These are phyloP conservation scores for Ceratonia siliqua DNA, from an alignment of 306 rosid species.

Conservation along the genomic window DNA sequence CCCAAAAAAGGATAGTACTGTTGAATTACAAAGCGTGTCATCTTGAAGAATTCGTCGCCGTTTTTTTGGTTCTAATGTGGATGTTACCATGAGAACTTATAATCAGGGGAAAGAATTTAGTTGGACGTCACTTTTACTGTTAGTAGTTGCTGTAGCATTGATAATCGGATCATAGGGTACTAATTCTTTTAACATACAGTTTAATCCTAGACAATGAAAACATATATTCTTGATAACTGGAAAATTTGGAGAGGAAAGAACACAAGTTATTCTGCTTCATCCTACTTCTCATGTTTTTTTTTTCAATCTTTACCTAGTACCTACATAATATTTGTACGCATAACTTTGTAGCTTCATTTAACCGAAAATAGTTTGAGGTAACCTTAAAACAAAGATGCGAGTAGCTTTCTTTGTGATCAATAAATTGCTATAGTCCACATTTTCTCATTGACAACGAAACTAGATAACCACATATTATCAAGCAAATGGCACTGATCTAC, in stretches of 20 bases:
- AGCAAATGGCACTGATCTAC: background rate
- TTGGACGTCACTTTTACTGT: background rate
- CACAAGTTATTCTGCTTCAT: conserved; percentile 1
- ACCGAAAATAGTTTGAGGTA: background rate
- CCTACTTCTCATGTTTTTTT: background rate
- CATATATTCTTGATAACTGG: conserved; percentile 5
- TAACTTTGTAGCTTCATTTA: background rate
- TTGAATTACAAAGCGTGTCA: conserved; percentile 11
- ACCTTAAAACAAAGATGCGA: background rate
- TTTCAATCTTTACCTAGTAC: background rate
- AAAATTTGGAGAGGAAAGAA: conserved; percentile 22
- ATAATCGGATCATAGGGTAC: conserved; percentile 7
- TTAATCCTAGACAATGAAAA: conserved; percentile 1
- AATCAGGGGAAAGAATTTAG: conserved; percentile 10
- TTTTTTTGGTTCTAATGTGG: conserved; percentile 20
- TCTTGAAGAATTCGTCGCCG: conserved; percentile 23
- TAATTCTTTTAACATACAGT: background rate
- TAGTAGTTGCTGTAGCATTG: conserved; percentile 4
- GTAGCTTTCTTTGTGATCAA: too few relatives aligned
- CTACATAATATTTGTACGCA: background rate
- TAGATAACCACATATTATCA: background rate
- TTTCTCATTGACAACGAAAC: background rate
- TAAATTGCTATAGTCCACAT: background rate
- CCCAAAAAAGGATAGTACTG: conserved; percentile 44
- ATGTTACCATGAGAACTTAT: conserved; percentile 17